Conservation (phyloP, 2,329 filamentous ascomycete genomes). For the Aureobasidium zeae region DNA sequence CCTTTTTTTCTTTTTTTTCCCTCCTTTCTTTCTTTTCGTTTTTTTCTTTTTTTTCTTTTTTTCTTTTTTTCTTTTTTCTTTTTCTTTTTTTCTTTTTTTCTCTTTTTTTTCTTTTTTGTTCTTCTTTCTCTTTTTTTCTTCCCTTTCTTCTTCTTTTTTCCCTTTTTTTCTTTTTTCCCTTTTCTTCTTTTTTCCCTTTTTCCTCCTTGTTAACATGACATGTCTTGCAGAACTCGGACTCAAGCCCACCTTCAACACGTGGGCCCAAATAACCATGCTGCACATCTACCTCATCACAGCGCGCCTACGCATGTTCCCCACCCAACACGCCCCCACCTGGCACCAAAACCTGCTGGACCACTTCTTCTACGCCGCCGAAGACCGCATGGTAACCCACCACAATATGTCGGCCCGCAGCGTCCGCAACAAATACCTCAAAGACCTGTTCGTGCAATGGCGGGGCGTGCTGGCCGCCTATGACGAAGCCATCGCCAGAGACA, state of each 20-base stretch:
- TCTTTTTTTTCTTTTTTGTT: too few relatives aligned
- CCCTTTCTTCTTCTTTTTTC: too few relatives aligned
- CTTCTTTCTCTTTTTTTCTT: too few relatives aligned
- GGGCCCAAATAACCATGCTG: constrained; percentile 92
- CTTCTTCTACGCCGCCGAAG: constrained; percentile 85
- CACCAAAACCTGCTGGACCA: constrained; percentile 89
- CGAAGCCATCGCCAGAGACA: constrained; percentile 65
- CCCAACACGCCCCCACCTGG: constrained; percentile 61
- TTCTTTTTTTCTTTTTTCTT: too few relatives aligned
- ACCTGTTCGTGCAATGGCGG: constrained; percentile 88
- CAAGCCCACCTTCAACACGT: constrained; percentile 81
- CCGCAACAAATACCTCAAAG: constrained; percentile 61
- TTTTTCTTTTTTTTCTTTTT: too few relatives aligned
- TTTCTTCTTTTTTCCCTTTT: too few relatives aligned
- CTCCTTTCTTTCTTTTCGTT: too few relatives aligned
- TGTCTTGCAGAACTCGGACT: constrained; percentile 59
- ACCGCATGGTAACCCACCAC: constrained; percentile 73
- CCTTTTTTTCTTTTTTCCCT: too few relatives aligned
- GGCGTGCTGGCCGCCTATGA: constrained; percentile 77
- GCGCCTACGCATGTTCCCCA: constrained; percentile 69
- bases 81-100: too few relatives aligned
- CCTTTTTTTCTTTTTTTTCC: too few relatives aligned
- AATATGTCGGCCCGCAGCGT: constrained; percentile 48
- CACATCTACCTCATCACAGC: constrained; percentile 90
- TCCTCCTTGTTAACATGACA: too few relatives aligned